phyloP scores from a whole-genome alignment of 1,139 yeast species.

The Nakaseomyces nivariensis region DNA sequence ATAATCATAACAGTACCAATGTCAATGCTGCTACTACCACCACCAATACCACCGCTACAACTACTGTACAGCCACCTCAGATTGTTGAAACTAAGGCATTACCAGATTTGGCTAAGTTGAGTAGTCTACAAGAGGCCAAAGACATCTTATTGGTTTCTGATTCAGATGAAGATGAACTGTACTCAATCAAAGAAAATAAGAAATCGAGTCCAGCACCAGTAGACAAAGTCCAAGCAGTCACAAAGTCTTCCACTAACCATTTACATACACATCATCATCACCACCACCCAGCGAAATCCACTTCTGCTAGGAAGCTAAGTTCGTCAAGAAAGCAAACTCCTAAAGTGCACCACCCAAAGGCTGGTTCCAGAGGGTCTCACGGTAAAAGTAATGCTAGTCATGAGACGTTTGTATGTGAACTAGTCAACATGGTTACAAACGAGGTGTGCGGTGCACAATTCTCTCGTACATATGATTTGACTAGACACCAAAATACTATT shows the following conservation, averaged over 20 bases:
- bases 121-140: not conserved
- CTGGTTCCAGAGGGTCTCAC: not conserved
- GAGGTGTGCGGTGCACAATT: slow-evolving; percentile 70
- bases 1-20: slow-evolving; percentile 12
- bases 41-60: slow-evolving; percentile 5
- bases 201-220: not conserved
- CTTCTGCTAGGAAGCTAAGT: slow-evolving; percentile 1
- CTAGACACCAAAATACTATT: slow-evolving; percentile 92
- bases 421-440: slow-evolving; percentile 52
- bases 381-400: slow-evolving; percentile 13
- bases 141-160: not conserved
- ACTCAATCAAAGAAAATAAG: not conserved
- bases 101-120: not conserved
- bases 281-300: not conserved
- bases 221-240: not conserved
- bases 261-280: not conserved
- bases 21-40: slow-evolving; percentile 9
- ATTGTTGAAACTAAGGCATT: not conserved
- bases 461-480: slow-evolving; percentile 87
- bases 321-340: not conserved
- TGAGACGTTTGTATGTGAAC: slow-evolving; percentile 46
- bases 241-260: not conserved
- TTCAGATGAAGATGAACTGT: slow-evolving; percentile 1
- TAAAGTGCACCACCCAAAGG: not conserved
- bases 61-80: not conserved